phyloP scores from a whole-genome alignment of 2,329 filamentous ascomycete species.

The Botryotinia narcissicola region DNA sequence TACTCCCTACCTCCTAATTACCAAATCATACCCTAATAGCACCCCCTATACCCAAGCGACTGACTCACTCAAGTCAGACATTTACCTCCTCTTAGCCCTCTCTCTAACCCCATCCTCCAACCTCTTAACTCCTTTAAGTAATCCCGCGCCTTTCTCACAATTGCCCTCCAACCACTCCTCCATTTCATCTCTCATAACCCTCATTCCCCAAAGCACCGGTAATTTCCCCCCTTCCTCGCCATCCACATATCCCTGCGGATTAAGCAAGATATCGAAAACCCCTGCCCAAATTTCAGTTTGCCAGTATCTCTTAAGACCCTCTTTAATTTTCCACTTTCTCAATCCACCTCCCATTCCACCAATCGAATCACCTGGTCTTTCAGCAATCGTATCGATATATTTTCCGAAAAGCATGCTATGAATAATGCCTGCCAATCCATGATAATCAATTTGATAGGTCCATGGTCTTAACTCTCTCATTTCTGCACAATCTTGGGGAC shows the following conservation, averaged over 20 bases:
- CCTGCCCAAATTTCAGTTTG: constrained; percentile 86
- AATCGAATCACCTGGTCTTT: constrained; percentile 46
- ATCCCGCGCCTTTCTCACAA: constrained; percentile 73
- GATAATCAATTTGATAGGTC: constrained; percentile 98
- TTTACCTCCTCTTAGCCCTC: constrained; percentile 23
- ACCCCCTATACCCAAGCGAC: not conserved
- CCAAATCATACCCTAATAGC: not conserved
- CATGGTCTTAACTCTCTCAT: constrained; percentile 92
- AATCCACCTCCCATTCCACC: constrained; percentile 41
- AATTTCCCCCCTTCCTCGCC: constrained; percentile 64
- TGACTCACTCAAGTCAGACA: not conserved
- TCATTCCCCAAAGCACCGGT: constrained; percentile 72
- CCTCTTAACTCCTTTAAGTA: constrained; percentile 68
- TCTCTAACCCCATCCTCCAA: constrained; percentile 45
- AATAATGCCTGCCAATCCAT: constrained; percentile 83
- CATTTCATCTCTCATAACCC: constrained; percentile 70
- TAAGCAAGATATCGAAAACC: constrained; percentile 81
- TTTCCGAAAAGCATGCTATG: constrained; percentile 90
- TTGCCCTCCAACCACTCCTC: constrained; percentile 78
- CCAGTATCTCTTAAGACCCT: constrained; percentile 92
- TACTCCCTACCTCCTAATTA: not conserved
- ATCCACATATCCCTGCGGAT: constrained; percentile 67
- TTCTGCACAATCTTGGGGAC: constrained; percentile 85
- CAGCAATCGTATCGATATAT: constrained; percentile 79
- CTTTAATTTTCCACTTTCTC: constrained; percentile 75